Conservation (phyloP, 108 stramenopile species). For the Cyclotella sp. region DNA sequence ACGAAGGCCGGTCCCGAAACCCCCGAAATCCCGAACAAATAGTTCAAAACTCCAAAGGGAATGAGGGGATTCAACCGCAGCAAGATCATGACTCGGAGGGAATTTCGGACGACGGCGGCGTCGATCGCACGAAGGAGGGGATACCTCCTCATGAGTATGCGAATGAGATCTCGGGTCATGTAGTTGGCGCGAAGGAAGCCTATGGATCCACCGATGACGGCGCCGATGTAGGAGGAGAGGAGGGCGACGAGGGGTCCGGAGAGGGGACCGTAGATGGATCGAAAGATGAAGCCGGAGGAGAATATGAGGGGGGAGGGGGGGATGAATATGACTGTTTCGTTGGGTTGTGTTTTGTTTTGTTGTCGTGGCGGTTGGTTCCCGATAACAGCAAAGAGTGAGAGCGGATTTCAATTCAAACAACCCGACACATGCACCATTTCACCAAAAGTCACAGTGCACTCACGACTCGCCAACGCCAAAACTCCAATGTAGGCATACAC, state of each 20-base stretch:
- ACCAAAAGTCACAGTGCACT: too few relatives aligned
- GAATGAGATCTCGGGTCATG: constrained; percentile 45
- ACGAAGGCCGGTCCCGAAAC: constrained; percentile 25
- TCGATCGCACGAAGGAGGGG: constrained; percentile 44
- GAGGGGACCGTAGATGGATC: constrained; percentile 19
- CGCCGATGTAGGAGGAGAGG: constrained; percentile 30
- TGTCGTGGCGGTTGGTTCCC: too few relatives aligned
- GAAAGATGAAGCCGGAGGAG: constrained; percentile 44
- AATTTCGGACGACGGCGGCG: constrained; percentile 36
- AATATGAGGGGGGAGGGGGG: constrained; percentile 45
- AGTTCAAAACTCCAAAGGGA: constrained; percentile 51
- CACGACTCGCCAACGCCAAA: constrained; percentile 22
- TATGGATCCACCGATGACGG: constrained; percentile 32
- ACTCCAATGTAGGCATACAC: constrained; percentile 28
- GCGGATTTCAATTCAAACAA: too few relatives aligned
- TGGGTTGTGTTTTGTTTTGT: background rate
- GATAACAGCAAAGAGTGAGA: too few relatives aligned
- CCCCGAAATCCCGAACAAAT: constrained; percentile 48
- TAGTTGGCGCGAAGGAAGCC: constrained; percentile 42
- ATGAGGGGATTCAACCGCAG: constrained; percentile 42
- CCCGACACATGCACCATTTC: too few relatives aligned
- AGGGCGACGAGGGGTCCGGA: constrained; percentile 19
- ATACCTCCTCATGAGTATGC: constrained; percentile 43
- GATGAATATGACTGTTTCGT: constrained; percentile 31
- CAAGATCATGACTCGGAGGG: constrained; percentile 43